Evolutionary conservation across 2,329 filamentous ascomycete genomes (phyloP).

Genomic region (Aspergillus luchuensis): DNA sequence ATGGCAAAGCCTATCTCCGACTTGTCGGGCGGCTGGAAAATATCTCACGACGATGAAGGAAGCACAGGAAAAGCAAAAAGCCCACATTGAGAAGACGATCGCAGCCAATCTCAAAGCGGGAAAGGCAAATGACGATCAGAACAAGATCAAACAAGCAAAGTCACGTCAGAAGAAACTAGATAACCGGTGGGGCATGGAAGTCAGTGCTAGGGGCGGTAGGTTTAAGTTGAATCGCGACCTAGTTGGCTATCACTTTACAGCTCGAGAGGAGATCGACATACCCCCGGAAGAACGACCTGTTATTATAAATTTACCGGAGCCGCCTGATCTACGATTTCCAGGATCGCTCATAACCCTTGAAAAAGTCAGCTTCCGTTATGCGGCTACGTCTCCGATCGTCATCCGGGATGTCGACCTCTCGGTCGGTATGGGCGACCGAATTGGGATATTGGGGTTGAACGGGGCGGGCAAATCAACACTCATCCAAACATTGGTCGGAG

Average conservation of each 20-base stretch:
- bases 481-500: slow-evolving; percentile 68
- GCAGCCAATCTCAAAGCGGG: slow-evolving; percentile 73
- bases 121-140: slow-evolving; percentile 76
- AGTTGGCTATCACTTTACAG: slow-evolving; percentile 60
- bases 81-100: slow-evolving; percentile 79
- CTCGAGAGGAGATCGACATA: slow-evolving; percentile 70
- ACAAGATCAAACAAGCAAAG: slow-evolving; percentile 83
- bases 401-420: slow-evolving; percentile 68
- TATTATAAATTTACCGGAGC: slow-evolving; percentile 61
- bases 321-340: slow-evolving; percentile 71
- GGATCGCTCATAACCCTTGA: slow-evolving; percentile 74
- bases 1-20: slow-evolving; percentile 63
- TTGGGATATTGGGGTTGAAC: slow-evolving; percentile 77
- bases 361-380: slow-evolving; percentile 67
- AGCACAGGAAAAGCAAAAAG: slow-evolving; percentile 76
- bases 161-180: slow-evolving; percentile 83
- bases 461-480: slow-evolving; percentile 81
- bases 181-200: slow-evolving; percentile 75
- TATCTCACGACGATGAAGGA: slow-evolving; percentile 76
- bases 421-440: slow-evolving; percentile 70
- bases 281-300: slow-evolving; percentile 63
- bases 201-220: slow-evolving; percentile 68
- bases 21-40: slow-evolving; percentile 74
- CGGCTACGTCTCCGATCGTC: slow-evolving; percentile 46
- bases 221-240: slow-evolving; percentile 82